Evolutionary conservation across 1,139 yeast species (phyloP), one percentile per base, ranked within the genome.

Genomic region (Candida gigantensis): DNA sequence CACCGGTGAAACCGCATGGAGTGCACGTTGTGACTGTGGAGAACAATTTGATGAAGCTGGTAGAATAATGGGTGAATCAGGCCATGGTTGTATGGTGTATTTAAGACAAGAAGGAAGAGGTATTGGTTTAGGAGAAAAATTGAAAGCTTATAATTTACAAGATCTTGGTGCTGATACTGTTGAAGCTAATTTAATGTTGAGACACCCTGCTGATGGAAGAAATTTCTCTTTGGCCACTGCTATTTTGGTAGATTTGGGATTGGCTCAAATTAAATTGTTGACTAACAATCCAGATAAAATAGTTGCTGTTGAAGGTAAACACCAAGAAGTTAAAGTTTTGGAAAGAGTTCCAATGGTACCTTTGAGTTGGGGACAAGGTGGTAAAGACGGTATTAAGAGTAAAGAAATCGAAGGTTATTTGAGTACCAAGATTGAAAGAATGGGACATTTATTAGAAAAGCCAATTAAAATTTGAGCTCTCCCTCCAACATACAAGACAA

Each of bases 41-140:
- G 98, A 94, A 61, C 98, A 94, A 67, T 86, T 94, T 51, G 97
- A 92, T 60, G 97, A 94, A 60, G 97, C 98, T 1, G 98, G 97
- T 6, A 74, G 95, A 44, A 65, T 86, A 30, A 92, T 94, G 90
- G 95, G 96, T 4, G 68, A 74, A 37, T 72, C 72, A 30, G 97
- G 96, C 11, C 84, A 81, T 49, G 98, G 98, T 17, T 92, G 96
- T 49, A 89, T 94, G 41, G 97, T 94, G 1, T 94, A 94, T 58
- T 69, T 94, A 45, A 79, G 99, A 53, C 99, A 94, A 61, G 99
- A 94, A 62, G 99, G 99, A 37, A 79, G 99, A 43, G 98, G 98
- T 15, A 94, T 94, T 47, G 99, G 99, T 3, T 72, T 94, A 14
- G 96, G 97, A 15, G 98, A 94, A 57, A 94, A 94, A 63, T 74